Base-by-base conservation (phyloP, 1,284 basidiomycete genomes). In the Pisolithus thermaeus region DNA sequence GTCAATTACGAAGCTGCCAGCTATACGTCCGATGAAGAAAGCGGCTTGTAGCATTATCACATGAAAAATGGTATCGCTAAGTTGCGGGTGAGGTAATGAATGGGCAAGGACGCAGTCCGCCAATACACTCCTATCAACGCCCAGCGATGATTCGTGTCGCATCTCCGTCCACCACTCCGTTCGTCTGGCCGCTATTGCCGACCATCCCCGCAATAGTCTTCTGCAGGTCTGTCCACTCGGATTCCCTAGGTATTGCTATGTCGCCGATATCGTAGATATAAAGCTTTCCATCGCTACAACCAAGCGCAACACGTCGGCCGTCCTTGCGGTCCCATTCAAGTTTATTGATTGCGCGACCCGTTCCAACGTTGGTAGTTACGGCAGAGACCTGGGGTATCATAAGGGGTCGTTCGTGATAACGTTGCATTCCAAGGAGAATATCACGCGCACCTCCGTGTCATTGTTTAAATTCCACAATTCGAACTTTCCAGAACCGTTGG, bases 231-330 rank as follows among this genome's bases (percentile, higher is more conserved):
- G 81, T 80, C 92, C 92, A 96, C 68, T 96, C 92, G 5, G 80
- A 79, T 70, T 95, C 92, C 53, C 88, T 73, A 3, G 91, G 88
- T 18, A 89, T 77, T 2, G 82, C 84, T 76, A 89, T 84, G 62
- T 96, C 92, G n/a, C 91, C 90, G 56, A 96, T 84, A 62, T 96
- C 94, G 68, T 97, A 97, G 38, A 99, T 80, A 69, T 97, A 96
- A 51, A 99, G 70, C 56, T 82, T 85, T 20, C 97, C 97, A 58
- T 98, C 95, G 57, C 90, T 90, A 12, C 91, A 91, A 25, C 94
- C 97, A 36, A 96, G 70, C 0, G 90, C 96, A 3, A 83, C 88
- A 45, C 92, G 83, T 38, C 88, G 81, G 3, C 90, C 87, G 58
- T 92, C 87, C 67, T 90, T 87, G 51, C 81, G 77, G 62, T 98